phyloP scores from a whole-genome alignment of 768 basidiomycete species.

The Lactarius pseudohatsudake region DNA sequence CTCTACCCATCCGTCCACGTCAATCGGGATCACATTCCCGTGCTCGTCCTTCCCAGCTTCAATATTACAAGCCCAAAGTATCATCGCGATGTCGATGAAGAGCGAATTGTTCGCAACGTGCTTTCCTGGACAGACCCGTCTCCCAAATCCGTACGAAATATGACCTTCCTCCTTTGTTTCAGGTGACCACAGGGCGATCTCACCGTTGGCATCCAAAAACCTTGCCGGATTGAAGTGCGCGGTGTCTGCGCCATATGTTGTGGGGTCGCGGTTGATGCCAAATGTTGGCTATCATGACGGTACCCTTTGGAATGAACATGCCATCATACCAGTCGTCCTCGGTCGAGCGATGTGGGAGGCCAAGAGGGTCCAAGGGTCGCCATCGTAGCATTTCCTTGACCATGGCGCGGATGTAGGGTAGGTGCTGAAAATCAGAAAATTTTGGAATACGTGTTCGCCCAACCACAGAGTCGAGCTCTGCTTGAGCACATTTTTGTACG shows the following conservation, averaged over 20 bases:
- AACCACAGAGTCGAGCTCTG: constrained; percentile 17
- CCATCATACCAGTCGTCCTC: constrained; percentile 34
- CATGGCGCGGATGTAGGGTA: constrained; percentile 26
- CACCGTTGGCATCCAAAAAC: constrained; percentile 31
- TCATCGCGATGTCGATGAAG: constrained; percentile 36
- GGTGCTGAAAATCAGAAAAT: constrained; percentile 14
- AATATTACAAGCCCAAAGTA: constrained; percentile 33
- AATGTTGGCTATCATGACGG: constrained; percentile 36
- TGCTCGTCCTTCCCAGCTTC: too few relatives aligned
- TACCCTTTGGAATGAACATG: constrained; percentile 38
- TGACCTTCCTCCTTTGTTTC: constrained; percentile 27
- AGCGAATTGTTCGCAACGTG: constrained; percentile 31
- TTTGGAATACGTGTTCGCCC: constrained; percentile 17
- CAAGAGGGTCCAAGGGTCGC: constrained; percentile 8
- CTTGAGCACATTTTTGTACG: constrained; percentile 8
- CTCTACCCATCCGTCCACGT: neutral
- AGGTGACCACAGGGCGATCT: constrained; percentile 15
- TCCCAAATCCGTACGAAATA: constrained; percentile 32
- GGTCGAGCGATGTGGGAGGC: constrained; percentile 25
- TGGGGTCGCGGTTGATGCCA: constrained; percentile 33
- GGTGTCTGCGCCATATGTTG: constrained; percentile 32
- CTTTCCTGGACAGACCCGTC: constrained; percentile 19
- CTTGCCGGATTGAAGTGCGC: constrained; percentile 31
- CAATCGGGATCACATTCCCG: constrained; percentile 10
- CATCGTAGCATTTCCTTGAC: constrained; percentile 25